Percentiles rank a stretch among this genome's conserved stretches.
Evolutionary conservation across 192 early-diverging fungal species (phyloP).

Genomic region (Lobosporangium transversale): DNA sequence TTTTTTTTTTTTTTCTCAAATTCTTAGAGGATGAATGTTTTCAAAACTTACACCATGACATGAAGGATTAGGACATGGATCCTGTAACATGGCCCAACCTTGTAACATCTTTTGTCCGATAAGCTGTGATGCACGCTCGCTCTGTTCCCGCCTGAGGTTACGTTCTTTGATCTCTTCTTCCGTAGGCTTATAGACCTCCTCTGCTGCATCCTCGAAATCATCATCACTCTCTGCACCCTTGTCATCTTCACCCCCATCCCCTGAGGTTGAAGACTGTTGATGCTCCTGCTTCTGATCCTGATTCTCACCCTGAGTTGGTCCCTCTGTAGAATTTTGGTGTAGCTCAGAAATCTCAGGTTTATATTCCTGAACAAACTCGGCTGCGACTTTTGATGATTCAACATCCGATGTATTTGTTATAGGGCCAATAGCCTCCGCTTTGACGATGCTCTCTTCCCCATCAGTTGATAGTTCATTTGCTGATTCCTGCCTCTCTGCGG

Average conservation of each 20-base stretch:
- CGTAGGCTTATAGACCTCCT: constrained; percentile 39
- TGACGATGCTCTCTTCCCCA: not conserved
- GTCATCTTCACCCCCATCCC: constrained; percentile 18
- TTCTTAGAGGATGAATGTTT: not conserved
- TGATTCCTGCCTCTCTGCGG: not conserved
- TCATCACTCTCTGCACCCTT: constrained; percentile 41
- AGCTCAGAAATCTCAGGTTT: not conserved
- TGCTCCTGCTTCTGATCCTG: constrained; percentile 12
- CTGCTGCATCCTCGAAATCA: constrained; percentile 48
- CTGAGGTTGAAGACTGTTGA: not conserved
- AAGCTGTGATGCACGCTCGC: constrained; percentile 57
- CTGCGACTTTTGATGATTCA: not conserved
- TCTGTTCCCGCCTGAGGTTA: constrained; percentile 56
- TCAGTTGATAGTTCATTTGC: not conserved
- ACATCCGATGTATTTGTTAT: not conserved
- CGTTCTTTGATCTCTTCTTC: constrained; percentile 44
- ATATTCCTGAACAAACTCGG: not conserved
- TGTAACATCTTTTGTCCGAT: constrained; percentile 68
- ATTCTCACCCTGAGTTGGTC: too few relatives aligned
- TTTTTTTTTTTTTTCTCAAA: constrained; percentile 2
- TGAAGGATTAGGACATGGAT: constrained; percentile 60
- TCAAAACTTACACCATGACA: constrained; percentile 59
- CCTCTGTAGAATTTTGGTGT: too few relatives aligned
- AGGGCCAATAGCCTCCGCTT: not conserved
- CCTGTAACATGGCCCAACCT: constrained; percentile 66